Percentiles rank a stretch among this genome's conserved stretches.
phyloP scores from a whole-genome alignment of 495 filamentous ascomycete species.

The Lepidopterella palustris region DNA sequence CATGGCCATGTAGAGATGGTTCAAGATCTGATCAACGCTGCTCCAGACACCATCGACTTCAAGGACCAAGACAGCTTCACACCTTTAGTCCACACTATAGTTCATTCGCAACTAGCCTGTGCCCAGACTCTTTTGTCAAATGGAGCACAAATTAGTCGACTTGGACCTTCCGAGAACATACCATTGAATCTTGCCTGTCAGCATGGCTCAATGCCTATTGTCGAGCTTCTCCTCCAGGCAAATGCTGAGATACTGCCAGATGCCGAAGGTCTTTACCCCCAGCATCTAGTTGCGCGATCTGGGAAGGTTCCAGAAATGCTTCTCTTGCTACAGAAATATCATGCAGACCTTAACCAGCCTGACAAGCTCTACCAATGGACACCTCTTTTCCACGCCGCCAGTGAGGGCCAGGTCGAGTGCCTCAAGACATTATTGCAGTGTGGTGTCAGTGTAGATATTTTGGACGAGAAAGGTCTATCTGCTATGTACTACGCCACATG shows the following conservation, averaged over 20 bases:
- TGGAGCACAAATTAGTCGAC: constrained; percentile 72
- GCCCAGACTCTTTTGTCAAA: constrained; percentile 66
- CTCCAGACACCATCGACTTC: constrained; percentile 64
- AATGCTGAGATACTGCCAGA: constrained; percentile 75
- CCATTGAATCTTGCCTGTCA: constrained; percentile 93
- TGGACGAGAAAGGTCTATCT: constrained; percentile 86
- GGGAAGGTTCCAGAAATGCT: constrained; percentile 73
- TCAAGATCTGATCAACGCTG: constrained; percentile 55
- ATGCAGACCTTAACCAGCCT: constrained; percentile 84
- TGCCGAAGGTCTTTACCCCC: constrained; percentile 94
- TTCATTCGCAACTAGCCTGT: constrained; percentile 71
- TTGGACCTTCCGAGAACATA: constrained; percentile 81
- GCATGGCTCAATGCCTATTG: constrained; percentile 75
- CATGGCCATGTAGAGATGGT: constrained; percentile 86
- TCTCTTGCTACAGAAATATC: constrained; percentile 71
- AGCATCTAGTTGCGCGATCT: constrained; percentile 90
- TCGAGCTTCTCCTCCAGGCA: constrained; percentile 72
- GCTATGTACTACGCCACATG: constrained; percentile 98
- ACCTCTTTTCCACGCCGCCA: constrained; percentile 89
- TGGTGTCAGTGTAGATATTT: constrained; percentile 64
- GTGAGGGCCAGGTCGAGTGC: constrained; percentile 89
- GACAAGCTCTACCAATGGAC: constrained; percentile 98
- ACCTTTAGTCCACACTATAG: constrained; percentile 88
- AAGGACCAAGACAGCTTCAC: constrained; percentile 98
- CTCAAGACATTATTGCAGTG: constrained; percentile 69